Evolutionary conservation across 2,329 filamentous ascomycete species (phyloP), one percentile per base, ranked within the genome.

Genomic region (Exophiala mesophila): DNA sequence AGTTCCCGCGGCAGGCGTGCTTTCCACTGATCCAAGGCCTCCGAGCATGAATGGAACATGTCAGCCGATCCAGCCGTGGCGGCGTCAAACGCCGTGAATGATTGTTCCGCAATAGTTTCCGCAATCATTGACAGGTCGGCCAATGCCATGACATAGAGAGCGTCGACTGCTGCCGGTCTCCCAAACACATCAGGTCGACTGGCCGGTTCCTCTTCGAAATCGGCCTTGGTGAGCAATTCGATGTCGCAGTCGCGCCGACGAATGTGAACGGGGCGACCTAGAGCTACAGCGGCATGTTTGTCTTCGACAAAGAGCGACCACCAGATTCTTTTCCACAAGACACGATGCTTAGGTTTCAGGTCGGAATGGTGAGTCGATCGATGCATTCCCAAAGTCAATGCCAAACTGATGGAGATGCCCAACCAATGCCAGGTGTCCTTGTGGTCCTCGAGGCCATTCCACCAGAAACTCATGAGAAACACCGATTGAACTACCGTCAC

Each of bases 351-450:
- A 4, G 33, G 35, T 30, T 39, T 42, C 46, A 49, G 45, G 36
- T 49, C 46, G 3, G 46, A 49, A 12, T 45, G 42, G 30, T 42
- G 26, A 8, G 46, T 49, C 10, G 46, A 47, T 3, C 44, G 39
- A 21, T 52, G 49, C 49, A 52, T 52, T 17, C 49, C 45, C 1
- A 52, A 40, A 3, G 45, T 44, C 16, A 44, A 34, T n/a, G 49
- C 49, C 3, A 52, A 39, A 19, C 42, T 44, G 26, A 45, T 44
- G 1, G 49, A 45, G 31, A 51, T 44, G 4, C 61, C 59, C 8
- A 66, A 53, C 63, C 63, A 65, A 43, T 65, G 58, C 39, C 61
- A 58, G 12, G 59, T 59, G 43, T 64, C 60, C 39, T 64, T 65
- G 36, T 36, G 46, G 20, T 55, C 54, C 18, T 36, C 49, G 5